A percentile compares a stretch with the other conserved stretches of the same genome.
phyloP scores from a whole-genome alignment of 306 rosid species.

The Gynostemma pentaphyllum region DNA sequence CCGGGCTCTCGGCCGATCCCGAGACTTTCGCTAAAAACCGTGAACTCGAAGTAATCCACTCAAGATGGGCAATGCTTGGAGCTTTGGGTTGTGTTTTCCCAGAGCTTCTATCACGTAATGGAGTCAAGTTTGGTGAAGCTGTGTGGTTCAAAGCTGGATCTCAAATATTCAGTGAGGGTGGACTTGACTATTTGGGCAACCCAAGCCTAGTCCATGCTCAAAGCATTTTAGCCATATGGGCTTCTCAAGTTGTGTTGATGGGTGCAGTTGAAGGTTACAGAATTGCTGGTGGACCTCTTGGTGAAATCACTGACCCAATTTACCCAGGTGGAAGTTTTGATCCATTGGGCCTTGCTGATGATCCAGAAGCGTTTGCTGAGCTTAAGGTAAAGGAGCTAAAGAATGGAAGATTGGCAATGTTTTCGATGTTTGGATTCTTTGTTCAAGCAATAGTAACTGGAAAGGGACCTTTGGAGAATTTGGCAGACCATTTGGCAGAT shows the following conservation, averaged over 20 bases:
- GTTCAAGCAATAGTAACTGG: conserved; percentile 22
- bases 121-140: conserved; percentile 29
- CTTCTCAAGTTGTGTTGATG: conserved; percentile 18
- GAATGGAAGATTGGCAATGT: conserved; percentile 21
- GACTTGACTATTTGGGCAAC: conserved; percentile 29
- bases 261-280: conserved; percentile 20
- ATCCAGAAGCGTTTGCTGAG: conserved; percentile 20
- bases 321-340: conserved; percentile 22
- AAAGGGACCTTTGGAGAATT: conserved; percentile 21
- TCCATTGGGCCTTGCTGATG: conserved; percentile 16
- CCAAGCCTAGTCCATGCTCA: conserved; percentile 22
- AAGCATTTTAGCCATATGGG: conserved; percentile 26
- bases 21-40: conserved; percentile 27
- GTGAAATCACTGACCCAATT: conserved; percentile 14
- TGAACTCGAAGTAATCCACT: conserved; percentile 24
- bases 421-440: conserved; percentile 22
- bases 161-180: conserved; percentile 28
- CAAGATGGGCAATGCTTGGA: conserved; percentile 21
- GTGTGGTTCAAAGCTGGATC: conserved; percentile 31
- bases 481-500: too few relatives aligned
- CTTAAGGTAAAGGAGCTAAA: conserved; percentile 24
- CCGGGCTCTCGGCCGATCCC: conserved; percentile 25
- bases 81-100: conserved; percentile 30
- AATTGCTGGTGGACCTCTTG: conserved; percentile 15
- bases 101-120: conserved; percentile 22